A percentile compares a stretch with the other conserved stretches of the same genome.
phyloP scores from a whole-genome alignment of 1,139 yeast species.

The Geotrichum armillariae region DNA sequence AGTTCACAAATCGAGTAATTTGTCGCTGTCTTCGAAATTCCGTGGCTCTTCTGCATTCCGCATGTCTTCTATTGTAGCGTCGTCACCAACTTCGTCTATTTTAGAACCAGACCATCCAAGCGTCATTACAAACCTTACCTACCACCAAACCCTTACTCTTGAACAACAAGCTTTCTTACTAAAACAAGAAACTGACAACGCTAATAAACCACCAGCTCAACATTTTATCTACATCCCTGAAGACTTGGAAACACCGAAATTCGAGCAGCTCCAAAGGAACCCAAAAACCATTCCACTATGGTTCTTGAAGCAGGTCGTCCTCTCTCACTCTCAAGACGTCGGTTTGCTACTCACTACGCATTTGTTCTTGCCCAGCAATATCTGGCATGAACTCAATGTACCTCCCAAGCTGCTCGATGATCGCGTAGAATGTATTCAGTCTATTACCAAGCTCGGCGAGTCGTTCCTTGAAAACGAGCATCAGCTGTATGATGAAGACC shows the following conservation, averaged over 20 bases:
- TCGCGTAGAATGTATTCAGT: slow-evolving; percentile 27
- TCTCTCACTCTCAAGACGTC: slow-evolving; percentile 25
- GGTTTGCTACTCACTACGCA: slow-evolving; percentile 29
- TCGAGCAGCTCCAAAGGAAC: slow-evolving; percentile 6
- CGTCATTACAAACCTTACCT: slow-evolving; percentile 11
- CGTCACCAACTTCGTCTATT: not conserved
- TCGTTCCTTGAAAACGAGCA: slow-evolving; percentile 20
- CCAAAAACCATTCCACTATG: slow-evolving; percentile 25
- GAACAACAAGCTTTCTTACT: slow-evolving; percentile 1
- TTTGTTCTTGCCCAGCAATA: slow-evolving; percentile 27
- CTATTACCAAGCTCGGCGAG: slow-evolving; percentile 26
- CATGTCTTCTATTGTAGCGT: slow-evolving; percentile 6
- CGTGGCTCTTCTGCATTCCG: slow-evolving; percentile 10
- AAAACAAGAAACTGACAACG: not conserved
- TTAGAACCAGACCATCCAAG: slow-evolving; percentile 7
- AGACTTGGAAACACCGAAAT: slow-evolving; percentile 1
- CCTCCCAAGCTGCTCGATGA: slow-evolving; percentile 25
- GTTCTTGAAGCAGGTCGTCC: slow-evolving; percentile 30
- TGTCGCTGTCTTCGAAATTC: slow-evolving; percentile 13
- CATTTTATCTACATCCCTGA: slow-evolving; percentile 7
- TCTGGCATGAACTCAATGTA: slow-evolving; percentile 27
- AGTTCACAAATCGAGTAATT: slow-evolving; percentile 10
- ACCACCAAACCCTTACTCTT: slow-evolving; percentile 4
- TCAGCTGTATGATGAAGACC: slow-evolving; percentile 2
- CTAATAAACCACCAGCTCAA: not conserved